A percentile compares a stretch with the other conserved stretches of the same genome.
Conservation (phyloP, 2,329 filamentous ascomycete species). For the Colletotrichum orchidophilum region DNA sequence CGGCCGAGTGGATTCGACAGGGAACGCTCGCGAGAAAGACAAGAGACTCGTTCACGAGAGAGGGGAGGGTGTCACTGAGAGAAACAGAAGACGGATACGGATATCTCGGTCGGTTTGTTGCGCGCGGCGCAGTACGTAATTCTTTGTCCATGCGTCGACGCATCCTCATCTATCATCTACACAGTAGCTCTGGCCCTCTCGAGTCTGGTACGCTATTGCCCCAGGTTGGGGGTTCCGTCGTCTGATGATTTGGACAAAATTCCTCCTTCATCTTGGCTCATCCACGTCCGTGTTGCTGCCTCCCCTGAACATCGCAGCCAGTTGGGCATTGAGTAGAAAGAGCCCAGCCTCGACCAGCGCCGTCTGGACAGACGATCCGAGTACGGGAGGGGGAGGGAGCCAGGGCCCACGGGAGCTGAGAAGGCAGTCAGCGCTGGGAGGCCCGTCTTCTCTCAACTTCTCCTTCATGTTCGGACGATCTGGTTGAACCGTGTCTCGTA, state of each 20-base stretch:
- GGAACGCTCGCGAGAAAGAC: constrained; percentile 7
- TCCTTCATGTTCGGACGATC: constrained; percentile 27
- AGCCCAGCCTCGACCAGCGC: constrained; percentile 12
- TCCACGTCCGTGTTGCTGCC: constrained; percentile 21
- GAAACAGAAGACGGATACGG: not conserved
- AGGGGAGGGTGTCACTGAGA: not conserved
- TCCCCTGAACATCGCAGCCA: constrained; percentile 21
- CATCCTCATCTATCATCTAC: constrained; percentile 20
- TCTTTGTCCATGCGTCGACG: constrained; percentile 1
- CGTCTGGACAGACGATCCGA: constrained; percentile 10
- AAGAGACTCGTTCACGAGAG: constrained; percentile 2
- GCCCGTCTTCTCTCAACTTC: not conserved
- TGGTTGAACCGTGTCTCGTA: constrained; percentile 31
- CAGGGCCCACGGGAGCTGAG: not conserved
- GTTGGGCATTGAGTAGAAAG: constrained; percentile 18
- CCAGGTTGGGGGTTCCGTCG: constrained; percentile 1
- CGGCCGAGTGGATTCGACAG: constrained; percentile 22
- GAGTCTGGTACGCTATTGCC: not conserved
- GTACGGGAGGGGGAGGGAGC: not conserved
- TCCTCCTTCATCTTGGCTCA: constrained; percentile 6
- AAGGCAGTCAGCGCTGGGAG: not conserved
- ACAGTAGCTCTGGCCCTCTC: not conserved
- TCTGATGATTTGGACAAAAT: constrained; percentile 22
- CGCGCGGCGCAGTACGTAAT: constrained; percentile 16
- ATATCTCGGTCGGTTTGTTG: not conserved